phyloP scores from a whole-genome alignment of 2,329 filamentous ascomycete genomes.

The Clonostachys chloroleuca region DNA sequence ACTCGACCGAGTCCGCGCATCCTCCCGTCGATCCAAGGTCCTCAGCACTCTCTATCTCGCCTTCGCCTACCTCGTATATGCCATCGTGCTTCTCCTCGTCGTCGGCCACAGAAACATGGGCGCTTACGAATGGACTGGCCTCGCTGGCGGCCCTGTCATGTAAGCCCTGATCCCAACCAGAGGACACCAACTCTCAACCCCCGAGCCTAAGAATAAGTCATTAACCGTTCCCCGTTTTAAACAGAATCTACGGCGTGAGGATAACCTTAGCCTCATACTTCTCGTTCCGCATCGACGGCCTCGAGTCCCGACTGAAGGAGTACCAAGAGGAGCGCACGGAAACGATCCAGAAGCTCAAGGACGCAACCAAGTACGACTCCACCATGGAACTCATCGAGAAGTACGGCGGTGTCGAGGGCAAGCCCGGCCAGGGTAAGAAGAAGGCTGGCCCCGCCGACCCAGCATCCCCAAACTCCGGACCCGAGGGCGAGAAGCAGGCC shows the following conservation, averaged over 20 bases:
- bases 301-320: slow-evolving; percentile 65
- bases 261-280: slow-evolving; percentile 62
- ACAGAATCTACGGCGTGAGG: slow-evolving; percentile 66
- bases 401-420: slow-evolving; percentile 68
- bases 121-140: slow-evolving; percentile 69
- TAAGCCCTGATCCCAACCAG: slow-evolving; percentile 34
- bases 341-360: slow-evolving; percentile 92
- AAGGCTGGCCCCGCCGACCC: slow-evolving; percentile 5
- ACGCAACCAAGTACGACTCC: slow-evolving; percentile 92
- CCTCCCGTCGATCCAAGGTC: slow-evolving; percentile 73
- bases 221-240: slow-evolving; percentile 6
- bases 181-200: background rate
- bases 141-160: slow-evolving; percentile 76
- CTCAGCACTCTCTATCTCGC: slow-evolving; percentile 87
- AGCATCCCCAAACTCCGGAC: slow-evolving; percentile 2
- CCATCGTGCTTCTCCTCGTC: slow-evolving; percentile 77
- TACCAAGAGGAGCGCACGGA: slow-evolving; percentile 75
- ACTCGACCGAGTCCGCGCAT: slow-evolving; percentile 69
- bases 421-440: slow-evolving; percentile 25
- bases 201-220: background rate
- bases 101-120: slow-evolving; percentile 80
- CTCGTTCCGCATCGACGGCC: slow-evolving; percentile 71
- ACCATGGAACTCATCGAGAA: slow-evolving; percentile 92
- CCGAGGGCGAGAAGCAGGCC: slow-evolving; percentile 6
- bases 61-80: slow-evolving; percentile 85